Conservation (phyloP, 805 yeast species). For the Helenozyma baotianmanensis region DNA sequence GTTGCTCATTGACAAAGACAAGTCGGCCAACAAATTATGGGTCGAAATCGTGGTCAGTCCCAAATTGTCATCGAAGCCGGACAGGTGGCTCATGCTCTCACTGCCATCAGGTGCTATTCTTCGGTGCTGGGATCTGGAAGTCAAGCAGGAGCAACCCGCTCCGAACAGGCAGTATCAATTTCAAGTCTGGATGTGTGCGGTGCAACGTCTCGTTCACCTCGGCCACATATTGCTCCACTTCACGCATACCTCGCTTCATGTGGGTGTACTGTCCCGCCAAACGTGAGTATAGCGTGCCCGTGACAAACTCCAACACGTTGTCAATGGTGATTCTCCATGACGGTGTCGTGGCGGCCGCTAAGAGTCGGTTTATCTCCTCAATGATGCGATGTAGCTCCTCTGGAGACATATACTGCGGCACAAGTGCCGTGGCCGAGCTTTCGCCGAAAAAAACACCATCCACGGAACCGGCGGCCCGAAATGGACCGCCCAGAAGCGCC, state of each 20-base stretch:
- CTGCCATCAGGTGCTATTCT: no score
- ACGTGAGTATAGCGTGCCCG: slow-evolving; percentile 30
- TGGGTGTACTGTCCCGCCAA: slow-evolving; percentile 16
- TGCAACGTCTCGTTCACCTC: slow-evolving; percentile 17
- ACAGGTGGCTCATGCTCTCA: no score
- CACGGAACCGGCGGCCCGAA: slow-evolving; percentile 34
- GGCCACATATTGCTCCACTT: slow-evolving; percentile 40
- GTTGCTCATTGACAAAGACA: no score
- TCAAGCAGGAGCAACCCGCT: slow-evolving; percentile 58
- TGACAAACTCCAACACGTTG: slow-evolving; percentile 39
- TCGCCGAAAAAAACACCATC: slow-evolving; percentile 47
- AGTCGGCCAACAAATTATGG: no score
- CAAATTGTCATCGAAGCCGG: no score
- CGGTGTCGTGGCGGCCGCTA: slow-evolving; percentile 39
- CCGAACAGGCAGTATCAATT: slow-evolving; percentile 46
- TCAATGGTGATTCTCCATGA: slow-evolving; percentile 30
- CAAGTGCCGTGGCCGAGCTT: slow-evolving; percentile 47
- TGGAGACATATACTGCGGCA: slow-evolving; percentile 19
- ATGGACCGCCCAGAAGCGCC: slow-evolving; percentile 35
- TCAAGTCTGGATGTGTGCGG: slow-evolving; percentile 20
- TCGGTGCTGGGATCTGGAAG: slow-evolving; percentile 44
- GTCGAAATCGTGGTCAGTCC: no score
- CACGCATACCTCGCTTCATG: slow-evolving; percentile 26
- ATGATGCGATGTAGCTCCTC: slow-evolving; percentile 43
- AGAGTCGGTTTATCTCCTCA: slow-evolving; percentile 35